These are phyloP conservation scores for Megacollybia platyphylla DNA, from an alignment of 1,284 basidiomycete species.

Conservation along the genomic window DNA sequence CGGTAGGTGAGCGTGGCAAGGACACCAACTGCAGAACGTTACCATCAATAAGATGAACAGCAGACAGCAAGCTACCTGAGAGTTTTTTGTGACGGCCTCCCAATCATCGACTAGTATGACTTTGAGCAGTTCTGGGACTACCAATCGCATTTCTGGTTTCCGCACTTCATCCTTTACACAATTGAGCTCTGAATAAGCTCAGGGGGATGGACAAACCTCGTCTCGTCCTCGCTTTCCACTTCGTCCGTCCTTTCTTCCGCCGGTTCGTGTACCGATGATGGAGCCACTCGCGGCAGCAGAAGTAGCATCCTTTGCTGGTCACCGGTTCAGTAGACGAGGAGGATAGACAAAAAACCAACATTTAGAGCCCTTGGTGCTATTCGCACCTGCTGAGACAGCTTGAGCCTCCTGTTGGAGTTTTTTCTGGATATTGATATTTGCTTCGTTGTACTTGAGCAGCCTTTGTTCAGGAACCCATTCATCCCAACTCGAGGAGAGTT, in stretches of 20 bases:
- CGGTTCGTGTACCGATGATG: conserved; percentile 14
- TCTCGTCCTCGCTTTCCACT: conserved; percentile 53
- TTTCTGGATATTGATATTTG: conserved; percentile 76
- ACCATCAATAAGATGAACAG: neutral
- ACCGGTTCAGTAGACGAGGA: no score
- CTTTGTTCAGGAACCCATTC: conserved; percentile 89
- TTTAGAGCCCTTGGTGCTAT: conserved; percentile 11
- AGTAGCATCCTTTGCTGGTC: neutral
- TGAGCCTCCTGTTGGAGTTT: conserved; percentile 26
- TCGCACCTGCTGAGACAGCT: conserved; percentile 9
- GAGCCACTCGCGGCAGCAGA: no score
- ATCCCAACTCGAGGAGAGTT: conserved; percentile 65
- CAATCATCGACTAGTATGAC: conserved; percentile 92
- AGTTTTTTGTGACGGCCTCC: conserved; percentile 95
- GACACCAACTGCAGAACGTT: conserved; percentile 58
- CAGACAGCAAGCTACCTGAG: conserved; percentile 41
- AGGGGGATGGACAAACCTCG: conserved; percentile 26
- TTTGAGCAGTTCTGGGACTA: conserved; percentile 84
- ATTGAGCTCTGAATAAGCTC: conserved; percentile 4
- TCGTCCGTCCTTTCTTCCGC: conserved; percentile 35
- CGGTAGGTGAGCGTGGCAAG: conserved; percentile 75
- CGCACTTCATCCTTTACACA: conserved; percentile 46
- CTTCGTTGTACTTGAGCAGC: conserved; percentile 80
- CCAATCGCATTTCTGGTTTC: conserved; percentile 85
- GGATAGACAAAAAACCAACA: conserved; percentile 9